Percentiles rank a stretch among this genome's conserved stretches.
Evolutionary conservation across 192 early-diverging fungal genomes (phyloP).

Genomic region (Gryganskiella cystojenkinii): DNA sequence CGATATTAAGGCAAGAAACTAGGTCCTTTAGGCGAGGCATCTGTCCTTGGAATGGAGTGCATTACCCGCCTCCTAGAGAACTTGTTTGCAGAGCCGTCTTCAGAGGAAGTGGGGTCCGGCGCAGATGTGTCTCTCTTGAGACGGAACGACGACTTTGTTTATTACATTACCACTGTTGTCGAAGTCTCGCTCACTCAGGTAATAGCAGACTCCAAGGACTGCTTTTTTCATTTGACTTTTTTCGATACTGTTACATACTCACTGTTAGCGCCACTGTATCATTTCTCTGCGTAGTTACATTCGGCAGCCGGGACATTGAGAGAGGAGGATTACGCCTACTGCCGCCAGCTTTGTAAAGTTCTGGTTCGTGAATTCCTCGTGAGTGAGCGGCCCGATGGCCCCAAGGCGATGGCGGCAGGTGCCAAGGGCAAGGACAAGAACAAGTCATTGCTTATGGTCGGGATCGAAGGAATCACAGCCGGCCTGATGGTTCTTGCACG

Average conservation of each 20-base stretch:
- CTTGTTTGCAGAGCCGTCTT: slow-evolving; percentile 34
- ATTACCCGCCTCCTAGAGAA: slow-evolving; percentile 47
- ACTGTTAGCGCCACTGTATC: background rate
- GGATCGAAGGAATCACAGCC: slow-evolving; percentile 45
- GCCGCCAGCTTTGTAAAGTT: slow-evolving; percentile 31
- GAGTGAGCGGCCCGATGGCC: slow-evolving; percentile 27
- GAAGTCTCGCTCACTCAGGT: slow-evolving; percentile 50
- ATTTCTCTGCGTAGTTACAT: slow-evolving; percentile 11
- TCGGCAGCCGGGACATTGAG: slow-evolving; percentile 17
- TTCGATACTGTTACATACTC: background rate
- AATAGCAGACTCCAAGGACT: slow-evolving; percentile 1
- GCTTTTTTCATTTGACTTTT: background rate
- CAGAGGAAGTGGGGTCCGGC: background rate
- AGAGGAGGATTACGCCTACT: slow-evolving; percentile 46
- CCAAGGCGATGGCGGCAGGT: slow-evolving; percentile 43
- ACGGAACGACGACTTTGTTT: slow-evolving; percentile 58
- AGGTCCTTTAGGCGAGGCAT: slow-evolving; percentile 26
- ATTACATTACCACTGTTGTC: slow-evolving; percentile 55
- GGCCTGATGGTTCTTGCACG: slow-evolving; percentile 31
- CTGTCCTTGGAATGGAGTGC: slow-evolving; percentile 51
- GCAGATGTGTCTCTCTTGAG: slow-evolving; percentile 32
- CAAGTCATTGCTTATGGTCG: slow-evolving; percentile 44
- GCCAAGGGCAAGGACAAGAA: slow-evolving; percentile 49
- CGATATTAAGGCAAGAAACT: slow-evolving; percentile 24
- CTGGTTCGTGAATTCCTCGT: slow-evolving; percentile 40